Evolutionary conservation across 1,284 basidiomycete species (phyloP).

Genomic region (Takashimella koratensis): DNA sequence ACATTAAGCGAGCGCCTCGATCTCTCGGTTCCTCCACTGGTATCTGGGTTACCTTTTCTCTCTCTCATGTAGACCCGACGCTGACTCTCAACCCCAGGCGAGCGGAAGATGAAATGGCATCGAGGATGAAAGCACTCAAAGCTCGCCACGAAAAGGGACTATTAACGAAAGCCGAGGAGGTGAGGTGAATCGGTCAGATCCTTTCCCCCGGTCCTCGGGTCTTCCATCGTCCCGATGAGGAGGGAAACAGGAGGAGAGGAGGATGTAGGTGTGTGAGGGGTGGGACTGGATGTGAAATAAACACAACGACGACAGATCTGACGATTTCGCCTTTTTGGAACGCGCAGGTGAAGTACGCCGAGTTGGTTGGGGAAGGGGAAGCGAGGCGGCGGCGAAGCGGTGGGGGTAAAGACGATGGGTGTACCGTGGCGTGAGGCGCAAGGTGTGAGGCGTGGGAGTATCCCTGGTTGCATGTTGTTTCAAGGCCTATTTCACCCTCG

Average conservation of each 20-base stretch:
- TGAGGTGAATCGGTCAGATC: slow-evolving; percentile 27
- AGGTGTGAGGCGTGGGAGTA: too few relatives aligned
- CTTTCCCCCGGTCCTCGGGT: neutral
- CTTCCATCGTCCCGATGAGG: neutral
- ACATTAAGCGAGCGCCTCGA: too few relatives aligned
- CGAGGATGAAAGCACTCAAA: slow-evolving; percentile 42
- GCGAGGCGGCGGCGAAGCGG: slow-evolving; percentile 26
- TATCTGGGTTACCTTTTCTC: neutral
- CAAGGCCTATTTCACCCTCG: too few relatives aligned
- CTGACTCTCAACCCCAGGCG: too few relatives aligned
- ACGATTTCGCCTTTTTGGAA: too few relatives aligned
- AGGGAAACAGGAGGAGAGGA: too few relatives aligned
- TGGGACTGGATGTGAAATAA: neutral
- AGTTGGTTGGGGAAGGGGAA: slow-evolving; percentile 41
- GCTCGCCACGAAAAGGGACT: slow-evolving; percentile 47
- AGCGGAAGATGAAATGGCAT: slow-evolving; percentile 39
- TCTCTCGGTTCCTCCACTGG: too few relatives aligned
- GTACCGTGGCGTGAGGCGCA: slow-evolving; percentile 12
- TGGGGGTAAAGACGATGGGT: slow-evolving; percentile 28
- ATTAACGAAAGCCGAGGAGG: slow-evolving; percentile 47
- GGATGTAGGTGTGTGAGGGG: neutral
- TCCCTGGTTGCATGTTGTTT: too few relatives aligned
- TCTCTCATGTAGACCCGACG: too few relatives aligned
- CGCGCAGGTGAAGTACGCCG: slow-evolving; percentile 43
- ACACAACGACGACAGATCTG: too few relatives aligned